These are phyloP conservation scores for Leccinum cinnamomeum DNA, from an alignment of 1,284 basidiomycete genomes.

Conservation along the genomic window DNA sequence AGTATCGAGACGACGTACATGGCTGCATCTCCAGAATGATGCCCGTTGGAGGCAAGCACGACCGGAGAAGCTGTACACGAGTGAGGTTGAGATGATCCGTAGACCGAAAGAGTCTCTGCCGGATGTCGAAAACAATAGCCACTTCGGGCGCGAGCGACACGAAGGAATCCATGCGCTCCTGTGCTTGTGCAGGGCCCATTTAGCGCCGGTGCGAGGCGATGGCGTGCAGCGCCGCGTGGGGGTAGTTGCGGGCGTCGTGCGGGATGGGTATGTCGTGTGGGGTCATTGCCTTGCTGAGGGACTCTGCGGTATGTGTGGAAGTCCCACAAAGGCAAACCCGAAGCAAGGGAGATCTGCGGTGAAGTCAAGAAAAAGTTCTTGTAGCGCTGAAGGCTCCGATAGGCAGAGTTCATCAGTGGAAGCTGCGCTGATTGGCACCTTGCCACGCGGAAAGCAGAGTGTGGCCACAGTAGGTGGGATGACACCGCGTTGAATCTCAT, in stretches of 20 bases:
- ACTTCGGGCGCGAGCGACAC: conserved; percentile 18
- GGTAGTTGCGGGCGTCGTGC: conserved; percentile 22
- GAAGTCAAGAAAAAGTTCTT: too few species aligned
- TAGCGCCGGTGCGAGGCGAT: conserved; percentile 13
- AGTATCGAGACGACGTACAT: conserved; percentile 28
- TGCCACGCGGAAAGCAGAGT: too few species aligned
- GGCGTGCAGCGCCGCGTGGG: conserved; percentile 25
- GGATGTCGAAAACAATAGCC: conserved; percentile 25
- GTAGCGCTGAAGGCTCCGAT: too few species aligned
- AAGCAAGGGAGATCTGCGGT: too few species aligned
- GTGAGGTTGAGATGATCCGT: conserved; percentile 29
- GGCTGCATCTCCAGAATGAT: conserved; percentile 15
- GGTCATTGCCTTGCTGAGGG: conserved; percentile 29
- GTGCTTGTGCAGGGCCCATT: conserved; percentile 8
- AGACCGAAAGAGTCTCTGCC: conserved; percentile 24
- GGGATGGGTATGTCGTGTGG: conserved; percentile 24
- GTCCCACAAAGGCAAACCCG: background rate
- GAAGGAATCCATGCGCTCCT: conserved; percentile 22
- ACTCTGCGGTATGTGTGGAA: conserved; percentile 22
- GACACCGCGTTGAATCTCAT: too few species aligned
- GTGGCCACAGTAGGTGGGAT: too few species aligned
- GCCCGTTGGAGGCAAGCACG: conserved; percentile 31
- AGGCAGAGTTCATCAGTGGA: too few species aligned
- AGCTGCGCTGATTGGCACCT: too few species aligned
- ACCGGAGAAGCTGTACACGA: conserved; percentile 30